Percentiles rank a stretch among this genome's conserved stretches.
Evolutionary conservation across 768 basidiomycete species (phyloP).

Genomic region (Phlebiopsis flavidoalba): DNA sequence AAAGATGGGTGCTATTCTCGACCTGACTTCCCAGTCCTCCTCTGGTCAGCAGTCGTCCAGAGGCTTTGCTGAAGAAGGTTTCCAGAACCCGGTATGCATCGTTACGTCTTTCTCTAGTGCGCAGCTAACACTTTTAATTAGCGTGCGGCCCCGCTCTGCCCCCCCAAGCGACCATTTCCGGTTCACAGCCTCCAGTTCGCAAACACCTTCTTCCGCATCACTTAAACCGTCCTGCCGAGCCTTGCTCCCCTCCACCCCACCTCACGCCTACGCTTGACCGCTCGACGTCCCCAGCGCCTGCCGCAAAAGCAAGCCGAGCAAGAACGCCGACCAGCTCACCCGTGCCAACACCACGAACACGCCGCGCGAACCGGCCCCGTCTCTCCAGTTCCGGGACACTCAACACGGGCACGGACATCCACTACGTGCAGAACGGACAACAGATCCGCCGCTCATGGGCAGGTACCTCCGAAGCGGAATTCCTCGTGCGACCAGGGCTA

Average conservation of each 20-base stretch:
- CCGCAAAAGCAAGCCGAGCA: slow-evolving; percentile 43
- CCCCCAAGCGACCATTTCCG: slow-evolving; percentile 34
- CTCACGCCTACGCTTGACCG: slow-evolving; percentile 75
- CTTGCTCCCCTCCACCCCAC: slow-evolving; percentile 62
- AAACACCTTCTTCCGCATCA: slow-evolving; percentile 21
- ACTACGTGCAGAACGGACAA: slow-evolving; percentile 1
- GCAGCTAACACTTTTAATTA: slow-evolving; percentile 14
- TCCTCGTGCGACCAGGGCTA: slow-evolving; percentile 35
- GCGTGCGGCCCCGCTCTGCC: slow-evolving; percentile 37
- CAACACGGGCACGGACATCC: slow-evolving; percentile 13
- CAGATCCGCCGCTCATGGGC: slow-evolving; percentile 8
- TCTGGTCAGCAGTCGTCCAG: slow-evolving; percentile 8
- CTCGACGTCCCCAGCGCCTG: slow-evolving; percentile 79
- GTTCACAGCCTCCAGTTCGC: slow-evolving; percentile 20
- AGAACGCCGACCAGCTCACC: slow-evolving; percentile 36
- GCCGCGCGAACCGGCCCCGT: slow-evolving; percentile 58
- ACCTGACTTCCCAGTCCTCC: slow-evolving; percentile 16
- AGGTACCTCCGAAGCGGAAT: slow-evolving; percentile 17
- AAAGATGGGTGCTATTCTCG: slow-evolving; percentile 54
- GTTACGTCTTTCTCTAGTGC: slow-evolving; percentile 6
- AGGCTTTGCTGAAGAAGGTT: slow-evolving; percentile 40
- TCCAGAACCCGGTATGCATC: slow-evolving; percentile 51
- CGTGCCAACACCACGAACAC: slow-evolving; percentile 76
- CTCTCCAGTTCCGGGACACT: slow-evolving; percentile 28
- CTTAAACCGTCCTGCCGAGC: slow-evolving; percentile 80